Base-by-base conservation (phyloP, 805 yeast species). In the Saccharomyces mikatae region DNA sequence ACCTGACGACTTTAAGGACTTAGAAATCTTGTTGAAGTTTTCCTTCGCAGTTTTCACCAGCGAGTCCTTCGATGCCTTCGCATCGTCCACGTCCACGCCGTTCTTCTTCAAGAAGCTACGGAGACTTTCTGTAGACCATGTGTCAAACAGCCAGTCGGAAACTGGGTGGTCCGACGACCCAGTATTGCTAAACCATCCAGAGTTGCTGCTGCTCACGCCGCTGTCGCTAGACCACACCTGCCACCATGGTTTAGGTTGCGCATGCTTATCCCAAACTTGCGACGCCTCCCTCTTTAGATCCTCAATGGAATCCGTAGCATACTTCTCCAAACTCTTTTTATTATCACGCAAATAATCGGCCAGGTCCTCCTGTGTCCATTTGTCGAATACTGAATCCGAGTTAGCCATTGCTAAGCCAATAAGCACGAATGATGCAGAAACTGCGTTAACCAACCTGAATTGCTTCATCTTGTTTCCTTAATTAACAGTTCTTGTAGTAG, bases 111-210 rank as follows among this genome's bases (percentile, higher is more conserved):
- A 70, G 81, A 85, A 81, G 14, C 66, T 60, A 56, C 71, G 69
- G 55, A 85, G 66, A 50, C 79, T 80, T 8, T 75, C 75, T 8
- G 67, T 63, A 24, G 76, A 69, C 89, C 89, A 84, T 14, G 80
- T 72, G 24, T 71, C 71, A 56, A 80, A 79, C n/a, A 79, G 56
- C 83, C 83, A 80, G 27, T 72, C 73, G 26, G 67, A 59, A 8
- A 66, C 60, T 4, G 57, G 63, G 56, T 46, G 24, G 6, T 14
- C 31, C 17, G 28, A 36, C 22, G 24, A 46, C 26, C 79, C 80
- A 24, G 77, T 70, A 14, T 68, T 68, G 6, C 74, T 72, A 52
- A 69, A 60, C 41, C 63, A 55, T 51, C 71, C 64, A 14, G 75
- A 71, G 54, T 79, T 71, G n/a, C 63, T 61, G 52, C 74, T 71